phyloP scores from a whole-genome alignment of 371 early-diverging fungal genomes.

The Mortierella sp. region DNA sequence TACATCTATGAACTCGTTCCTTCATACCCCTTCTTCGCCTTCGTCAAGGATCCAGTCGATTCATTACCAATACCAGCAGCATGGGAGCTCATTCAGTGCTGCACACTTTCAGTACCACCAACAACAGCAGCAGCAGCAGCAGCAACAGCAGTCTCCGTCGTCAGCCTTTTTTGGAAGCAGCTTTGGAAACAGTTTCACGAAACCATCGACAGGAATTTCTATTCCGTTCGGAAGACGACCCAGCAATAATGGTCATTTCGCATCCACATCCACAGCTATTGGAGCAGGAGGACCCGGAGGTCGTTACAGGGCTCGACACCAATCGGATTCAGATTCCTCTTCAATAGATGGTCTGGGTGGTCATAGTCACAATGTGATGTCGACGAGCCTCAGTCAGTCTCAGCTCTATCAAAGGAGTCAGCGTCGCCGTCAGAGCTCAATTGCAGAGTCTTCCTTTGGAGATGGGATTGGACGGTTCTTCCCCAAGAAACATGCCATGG shows the following conservation, averaged over 20 bases:
- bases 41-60: conserved; percentile 25
- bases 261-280: neutral
- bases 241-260: conserved; percentile 17
- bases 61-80: conserved; percentile 27
- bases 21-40: conserved; percentile 48
- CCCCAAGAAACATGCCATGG: conserved; percentile 31
- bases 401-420: conserved; percentile 16
- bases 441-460: conserved; percentile 45
- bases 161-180: conserved; percentile 24
- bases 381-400: conserved; percentile 16
- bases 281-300: conserved; percentile 13
- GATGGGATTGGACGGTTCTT: conserved; percentile 50
- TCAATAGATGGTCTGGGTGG: conserved; percentile 19
- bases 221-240: conserved; percentile 45
- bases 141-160: conserved; percentile 16
- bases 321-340: conserved; percentile 41
- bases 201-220: conserved; percentile 38
- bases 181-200: conserved; percentile 28
- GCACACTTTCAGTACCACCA: conserved; percentile 11
- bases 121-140: neutral
- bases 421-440: conserved; percentile 29
- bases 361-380: neutral
- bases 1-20: conserved; percentile 50
- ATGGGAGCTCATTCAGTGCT: neutral
- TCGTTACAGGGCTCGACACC: conserved; percentile 19